phyloP scores from a whole-genome alignment of 805 yeast species.

The Starmerella scarabaei region DNA sequence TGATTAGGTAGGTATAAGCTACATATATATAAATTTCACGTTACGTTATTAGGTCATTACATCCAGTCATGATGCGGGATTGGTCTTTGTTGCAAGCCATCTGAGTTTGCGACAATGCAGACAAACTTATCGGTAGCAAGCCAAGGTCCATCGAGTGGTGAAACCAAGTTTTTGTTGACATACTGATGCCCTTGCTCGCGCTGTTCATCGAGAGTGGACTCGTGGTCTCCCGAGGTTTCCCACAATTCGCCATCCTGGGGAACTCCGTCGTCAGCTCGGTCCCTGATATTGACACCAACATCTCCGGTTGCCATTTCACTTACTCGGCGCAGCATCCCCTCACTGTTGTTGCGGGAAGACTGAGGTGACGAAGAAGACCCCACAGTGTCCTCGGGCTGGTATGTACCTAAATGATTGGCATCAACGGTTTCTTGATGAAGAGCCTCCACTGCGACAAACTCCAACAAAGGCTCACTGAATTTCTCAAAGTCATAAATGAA shows the following conservation, averaged over 20 bases:
- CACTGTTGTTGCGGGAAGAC: neutral
- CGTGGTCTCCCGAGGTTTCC: slow-evolving; percentile 1
- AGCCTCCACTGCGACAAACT: slow-evolving; percentile 78
- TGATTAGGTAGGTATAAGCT: neutral
- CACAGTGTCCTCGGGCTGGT: slow-evolving; percentile 1
- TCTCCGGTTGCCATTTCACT: neutral
- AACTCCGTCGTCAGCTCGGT: slow-evolving; percentile 4
- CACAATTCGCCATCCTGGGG: slow-evolving; percentile 3
- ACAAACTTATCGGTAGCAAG: slow-evolving; percentile 49
- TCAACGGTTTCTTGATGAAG: slow-evolving; percentile 22
- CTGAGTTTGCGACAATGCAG: slow-evolving; percentile 37
- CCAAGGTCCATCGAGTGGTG: slow-evolving; percentile 75
- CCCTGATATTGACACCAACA: neutral
- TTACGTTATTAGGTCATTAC: slow-evolving; percentile 12
- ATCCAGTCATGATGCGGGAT: slow-evolving; percentile 36
- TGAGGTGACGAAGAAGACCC: neutral
- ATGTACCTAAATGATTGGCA: slow-evolving; percentile 8
- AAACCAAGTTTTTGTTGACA: slow-evolving; percentile 60
- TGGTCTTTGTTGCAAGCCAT: slow-evolving; percentile 28
- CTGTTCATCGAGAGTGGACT: slow-evolving; percentile 56
- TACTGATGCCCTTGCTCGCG: slow-evolving; percentile 61
- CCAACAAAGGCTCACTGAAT: slow-evolving; percentile 65
- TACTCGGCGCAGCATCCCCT: neutral
- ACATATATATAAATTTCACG: neutral
- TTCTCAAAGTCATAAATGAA: slow-evolving; percentile 71